Evolutionary conservation across 805 yeast species (phyloP).

Genomic region (Geotrichum ghanense): DNA sequence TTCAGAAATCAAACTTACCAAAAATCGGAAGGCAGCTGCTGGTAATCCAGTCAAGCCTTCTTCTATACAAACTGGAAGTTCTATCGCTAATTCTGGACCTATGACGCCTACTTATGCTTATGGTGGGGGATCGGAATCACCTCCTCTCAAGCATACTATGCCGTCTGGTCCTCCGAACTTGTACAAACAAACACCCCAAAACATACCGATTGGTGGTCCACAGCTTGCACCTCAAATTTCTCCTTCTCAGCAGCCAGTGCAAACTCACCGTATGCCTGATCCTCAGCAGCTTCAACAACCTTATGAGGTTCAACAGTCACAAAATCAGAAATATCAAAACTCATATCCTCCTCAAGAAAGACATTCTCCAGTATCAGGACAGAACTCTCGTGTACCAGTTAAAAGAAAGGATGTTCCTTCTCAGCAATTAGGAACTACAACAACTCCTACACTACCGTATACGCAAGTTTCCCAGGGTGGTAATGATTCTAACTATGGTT

Average conservation of each 20-base stretch:
- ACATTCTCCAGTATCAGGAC: neutral
- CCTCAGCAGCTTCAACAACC: conserved; percentile 21
- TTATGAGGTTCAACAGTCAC: conserved; percentile 10
- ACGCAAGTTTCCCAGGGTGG: neutral
- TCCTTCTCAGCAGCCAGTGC: conserved; percentile 9
- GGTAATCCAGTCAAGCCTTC: conserved; percentile 7
- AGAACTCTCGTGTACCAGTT: neutral
- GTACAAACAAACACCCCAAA: neutral
- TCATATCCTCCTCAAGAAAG: neutral
- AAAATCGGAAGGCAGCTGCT: conserved; percentile 25
- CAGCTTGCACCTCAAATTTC: conserved; percentile 4
- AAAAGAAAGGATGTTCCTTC: neutral
- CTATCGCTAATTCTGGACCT: neutral
- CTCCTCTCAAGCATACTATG: conserved; percentile 4
- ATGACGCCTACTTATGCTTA: conserved; percentile 5
- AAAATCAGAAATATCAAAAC: conserved; percentile 10
- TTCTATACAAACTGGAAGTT: conserved; percentile 16
- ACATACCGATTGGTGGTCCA: conserved; percentile 4
- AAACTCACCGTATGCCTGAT: conserved; percentile 6
- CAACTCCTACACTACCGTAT: neutral
- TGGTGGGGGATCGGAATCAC: conserved; percentile 14
- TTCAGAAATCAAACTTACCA: conserved; percentile 69
- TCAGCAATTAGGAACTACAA: neutral
- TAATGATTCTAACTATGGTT: neutral
- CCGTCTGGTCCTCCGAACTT: neutral